Base-by-base conservation (phyloP, 345 rosid species). In the Cardamine resedifolia region DNA sequence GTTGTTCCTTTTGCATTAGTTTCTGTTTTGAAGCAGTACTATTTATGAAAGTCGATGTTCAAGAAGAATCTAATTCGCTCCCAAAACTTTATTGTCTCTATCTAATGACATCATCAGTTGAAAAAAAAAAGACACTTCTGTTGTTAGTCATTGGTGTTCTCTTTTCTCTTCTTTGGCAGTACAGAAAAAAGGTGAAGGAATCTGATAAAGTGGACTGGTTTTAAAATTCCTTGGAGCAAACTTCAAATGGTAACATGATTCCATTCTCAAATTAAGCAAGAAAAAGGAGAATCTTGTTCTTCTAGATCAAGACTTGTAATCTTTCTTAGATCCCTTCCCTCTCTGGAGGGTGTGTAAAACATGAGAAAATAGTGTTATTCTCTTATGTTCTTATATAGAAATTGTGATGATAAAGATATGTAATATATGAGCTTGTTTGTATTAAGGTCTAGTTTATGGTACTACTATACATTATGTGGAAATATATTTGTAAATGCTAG, bases 261-360 rank as follows among this genome's bases (percentile, higher is more conserved):
- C 78, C 56, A 18, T 68, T 75, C 58, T 51, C 68, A 41, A 23
- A 30, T 61, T 68, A 50, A 41, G 74, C 10, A 52, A 75, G 38
- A 9, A 61, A 61, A 68, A 41, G 24, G 19, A 75, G 79, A 75
- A 68, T 68, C 73, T 41, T 58, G 72, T 74, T 67, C 72, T 74
- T 51, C 24, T 50, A 52, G 12, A 20, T 60, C 39, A 60, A 67
- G 52, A 66, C 66, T 73, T 43, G 21, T 45, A 24, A 21, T 21
- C 50, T 66, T 47, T 48, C 45, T 58, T 51, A 50, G 68, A 74
- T 67, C 67, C 67, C 53, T 39, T 6, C n/a, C 18, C 60, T 16
- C 66, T 8, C 65, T 23, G 23, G 44, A 73, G 20, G 53, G 63
- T 44, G 26, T 5, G 4, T 20, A 27, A 33, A 43, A 53, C 70